Conservation (phyloP, 352 stramenopile species). For the Phytophthora europaea region DNA sequence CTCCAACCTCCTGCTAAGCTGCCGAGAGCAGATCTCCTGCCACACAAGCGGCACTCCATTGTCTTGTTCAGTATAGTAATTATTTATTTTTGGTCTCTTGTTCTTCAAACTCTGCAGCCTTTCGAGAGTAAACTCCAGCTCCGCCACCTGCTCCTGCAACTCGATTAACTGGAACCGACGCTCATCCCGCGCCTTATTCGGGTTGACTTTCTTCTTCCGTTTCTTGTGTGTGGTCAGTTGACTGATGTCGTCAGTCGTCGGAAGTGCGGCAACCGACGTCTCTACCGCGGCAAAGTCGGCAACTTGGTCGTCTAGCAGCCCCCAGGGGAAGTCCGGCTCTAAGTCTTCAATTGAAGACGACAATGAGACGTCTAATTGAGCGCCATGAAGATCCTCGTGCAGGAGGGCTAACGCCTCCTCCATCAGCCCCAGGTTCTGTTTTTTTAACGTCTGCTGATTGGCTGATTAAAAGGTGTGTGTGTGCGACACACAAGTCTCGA, state of each 20-base stretch:
- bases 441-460: conserved; percentile 11
- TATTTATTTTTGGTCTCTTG: conserved; percentile 7
- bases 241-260: background rate
- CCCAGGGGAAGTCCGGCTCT: background rate
- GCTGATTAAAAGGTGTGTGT: background rate
- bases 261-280: background rate
- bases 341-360: background rate
- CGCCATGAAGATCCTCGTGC: conserved; percentile 9
- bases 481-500: conserved; percentile 1
- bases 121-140: conserved; percentile 30
- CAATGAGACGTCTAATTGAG: background rate
- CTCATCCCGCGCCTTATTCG: conserved; percentile 44
- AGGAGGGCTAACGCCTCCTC: conserved; percentile 29
- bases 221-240: conserved; percentile 15
- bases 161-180: conserved; percentile 33
- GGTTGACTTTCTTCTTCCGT: conserved; percentile 32
- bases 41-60: conserved; percentile 31
- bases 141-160: conserved; percentile 23
- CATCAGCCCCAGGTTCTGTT: conserved; percentile 7
- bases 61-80: background rate
- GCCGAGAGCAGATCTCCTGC: conserved; percentile 35
- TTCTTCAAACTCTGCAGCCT: conserved; percentile 17
- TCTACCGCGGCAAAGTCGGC: background rate
- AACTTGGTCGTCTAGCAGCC: conserved; percentile 2
- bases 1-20: conserved; percentile 25